Conservation (phyloP, 257 asterid genomes). For the Lycium ferocissimum region DNA sequence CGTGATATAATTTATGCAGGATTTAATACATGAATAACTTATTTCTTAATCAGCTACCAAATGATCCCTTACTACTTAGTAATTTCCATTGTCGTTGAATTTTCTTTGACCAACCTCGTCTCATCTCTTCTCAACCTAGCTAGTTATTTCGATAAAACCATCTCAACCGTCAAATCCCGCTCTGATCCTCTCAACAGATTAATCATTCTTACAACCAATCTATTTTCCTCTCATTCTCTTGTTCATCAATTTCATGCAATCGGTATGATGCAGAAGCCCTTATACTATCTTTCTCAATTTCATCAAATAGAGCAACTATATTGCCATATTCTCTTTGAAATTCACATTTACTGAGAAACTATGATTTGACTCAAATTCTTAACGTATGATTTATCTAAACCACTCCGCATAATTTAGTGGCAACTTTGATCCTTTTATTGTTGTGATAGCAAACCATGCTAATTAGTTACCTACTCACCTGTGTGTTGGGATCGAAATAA, state of each 20-base stretch:
- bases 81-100: too few relatives aligned
- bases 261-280: slow-evolving; percentile 77
- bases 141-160: too few relatives aligned
- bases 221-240: slow-evolving; percentile 76
- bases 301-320: slow-evolving; percentile 84
- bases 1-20: too few relatives aligned
- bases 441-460: neutral
- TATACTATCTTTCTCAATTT: slow-evolving; percentile 93
- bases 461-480: too few relatives aligned
- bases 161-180: too few relatives aligned
- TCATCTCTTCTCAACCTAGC: too few relatives aligned
- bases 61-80: too few relatives aligned
- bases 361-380: neutral
- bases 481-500: too few relatives aligned
- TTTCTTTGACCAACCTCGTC: too few relatives aligned
- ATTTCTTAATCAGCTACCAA: too few relatives aligned
- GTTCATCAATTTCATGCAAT: slow-evolving; percentile 91
- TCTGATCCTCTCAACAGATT: slow-evolving; percentile 71
- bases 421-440: neutral
- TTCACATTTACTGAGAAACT: neutral
- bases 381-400: neutral
- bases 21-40: too few relatives aligned
- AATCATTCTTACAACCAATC: slow-evolving; percentile 87
- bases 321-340: slow-evolving; percentile 66
- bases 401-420: neutral